These are phyloP conservation scores for Hypoxylon intermedium DNA, from an alignment of 495 filamentous ascomycete genomes.

Conservation along the genomic window DNA sequence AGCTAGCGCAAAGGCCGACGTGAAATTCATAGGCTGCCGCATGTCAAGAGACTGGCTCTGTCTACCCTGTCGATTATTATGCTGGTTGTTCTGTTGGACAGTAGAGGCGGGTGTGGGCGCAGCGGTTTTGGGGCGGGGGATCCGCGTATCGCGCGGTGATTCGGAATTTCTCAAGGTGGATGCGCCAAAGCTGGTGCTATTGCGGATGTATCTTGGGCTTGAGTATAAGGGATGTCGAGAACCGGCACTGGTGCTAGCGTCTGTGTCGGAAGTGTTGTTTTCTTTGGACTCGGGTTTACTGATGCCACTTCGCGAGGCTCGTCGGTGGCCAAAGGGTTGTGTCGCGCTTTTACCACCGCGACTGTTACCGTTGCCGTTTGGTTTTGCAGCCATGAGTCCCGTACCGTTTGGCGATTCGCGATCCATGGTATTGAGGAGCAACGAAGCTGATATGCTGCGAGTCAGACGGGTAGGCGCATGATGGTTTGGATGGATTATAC, in stretches of 20 bases:
- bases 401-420: slow-evolving; percentile 23
- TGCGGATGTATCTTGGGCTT: slow-evolving; percentile 24
- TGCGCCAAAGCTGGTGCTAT: slow-evolving; percentile 21
- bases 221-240: slow-evolving; percentile 28
- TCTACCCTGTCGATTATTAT: neutral
- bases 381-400: slow-evolving; percentile 34
- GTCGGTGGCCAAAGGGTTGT: slow-evolving; percentile 29
- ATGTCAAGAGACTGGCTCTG: slow-evolving; percentile 38
- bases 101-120: slow-evolving; percentile 10
- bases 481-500: slow-evolving; percentile 14
- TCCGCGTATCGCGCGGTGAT: slow-evolving; percentile 48
- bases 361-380: slow-evolving; percentile 29
- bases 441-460: slow-evolving; percentile 12
- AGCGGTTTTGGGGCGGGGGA: slow-evolving; percentile 46
- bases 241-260: slow-evolving; percentile 14
- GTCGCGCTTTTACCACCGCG: slow-evolving; percentile 28
- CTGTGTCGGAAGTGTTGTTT: slow-evolving; percentile 33
- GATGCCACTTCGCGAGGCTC: slow-evolving; percentile 10
- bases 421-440: slow-evolving; percentile 35
- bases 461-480: slow-evolving; percentile 26
- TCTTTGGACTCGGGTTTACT: slow-evolving; percentile 34
- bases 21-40: slow-evolving; percentile 47
- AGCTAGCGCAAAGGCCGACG: slow-evolving; percentile 53
- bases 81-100: slow-evolving; percentile 2
- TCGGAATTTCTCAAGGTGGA: slow-evolving; percentile 20